phyloP scores from a whole-genome alignment of 2,329 filamentous ascomycete genomes.

The Epichloe scottii region DNA sequence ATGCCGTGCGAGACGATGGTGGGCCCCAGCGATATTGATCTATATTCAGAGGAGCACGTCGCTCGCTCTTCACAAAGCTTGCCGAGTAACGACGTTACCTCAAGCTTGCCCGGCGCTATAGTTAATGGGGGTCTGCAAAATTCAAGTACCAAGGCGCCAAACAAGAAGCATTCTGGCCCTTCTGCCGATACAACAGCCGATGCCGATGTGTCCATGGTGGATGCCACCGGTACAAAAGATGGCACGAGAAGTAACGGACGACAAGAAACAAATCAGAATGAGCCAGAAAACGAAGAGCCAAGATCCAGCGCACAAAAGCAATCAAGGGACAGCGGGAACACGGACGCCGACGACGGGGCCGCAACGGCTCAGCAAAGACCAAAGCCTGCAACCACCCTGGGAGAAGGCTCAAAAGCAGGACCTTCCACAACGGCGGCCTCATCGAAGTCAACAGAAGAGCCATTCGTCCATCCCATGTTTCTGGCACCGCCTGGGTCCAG shows the following conservation, averaged over 20 bases:
- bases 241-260: constrained; percentile 2
- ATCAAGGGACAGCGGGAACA: neutral
- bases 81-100: constrained; percentile 11
- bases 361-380: constrained; percentile 7
- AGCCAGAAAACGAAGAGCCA: neutral
- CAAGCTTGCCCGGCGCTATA: constrained; percentile 3
- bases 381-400: constrained; percentile 14
- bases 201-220: constrained; percentile 13
- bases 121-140: constrained; percentile 13
- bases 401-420: constrained; percentile 9
- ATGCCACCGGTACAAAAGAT: constrained; percentile 1
- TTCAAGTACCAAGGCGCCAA: neutral
- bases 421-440: neutral
- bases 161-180: neutral
- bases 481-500: constrained; percentile 47
- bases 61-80: constrained; percentile 23
- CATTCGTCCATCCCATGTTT: constrained; percentile 65
- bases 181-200: constrained; percentile 5
- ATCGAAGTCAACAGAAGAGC: constrained; percentile 23
- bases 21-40: constrained; percentile 39
- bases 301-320: neutral
- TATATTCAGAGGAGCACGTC: constrained; percentile 38
- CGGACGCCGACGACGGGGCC: constrained; percentile 6
- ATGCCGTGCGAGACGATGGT: constrained; percentile 47
- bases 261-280: neutral